Evolutionary conservation across 1,284 basidiomycete species (phyloP), one percentile per base, ranked within the genome.

Genomic region (Boletus sp.): DNA sequence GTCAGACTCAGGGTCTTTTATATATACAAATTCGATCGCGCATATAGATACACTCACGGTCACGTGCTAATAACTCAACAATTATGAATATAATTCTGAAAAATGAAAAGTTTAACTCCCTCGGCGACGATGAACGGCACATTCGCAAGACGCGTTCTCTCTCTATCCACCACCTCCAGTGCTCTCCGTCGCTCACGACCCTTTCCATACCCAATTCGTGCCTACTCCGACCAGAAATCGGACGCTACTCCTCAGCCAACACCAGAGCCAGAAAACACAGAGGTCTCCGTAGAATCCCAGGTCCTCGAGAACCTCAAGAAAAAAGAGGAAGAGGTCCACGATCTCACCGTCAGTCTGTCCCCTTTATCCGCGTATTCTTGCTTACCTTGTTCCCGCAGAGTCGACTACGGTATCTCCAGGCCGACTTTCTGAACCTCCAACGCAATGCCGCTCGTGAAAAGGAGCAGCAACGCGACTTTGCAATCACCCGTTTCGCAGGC

Each of bases 381-480:
- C 57, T 68, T 47, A 62, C 33, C 48, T 29, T 46, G 29, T 43
- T 48, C 36, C 33, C 47, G 7, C 63, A 95, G 93, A 81, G 85
- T 69, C 89, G 92, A 67, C 78, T 95, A 69, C 87, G 90, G 60
- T 96, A 96, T 73, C 80, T 91, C 58, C 89, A 93, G 72, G 97
- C 96, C 63, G 96, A 99, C 78, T 94, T 94, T 76, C 81, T 98
- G 62, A 99, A 98, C 73, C 81, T 98, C 51, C 93, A 96, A 73
- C 89, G 94, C 59, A 94, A 96, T 66, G 83, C 93, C 56, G 86
- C 87, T 31, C 85, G 92, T 62, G 96, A 99, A 77, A 95, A 94
- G 79, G 85, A 91, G 71, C 92, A 94, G 74, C 92, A 94, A 20
- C 86, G 88, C 61, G 94, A 98, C 76, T 96, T 91, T 76, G 96